Percentiles rank a stretch among this genome's conserved stretches.
Evolutionary conservation across 2,329 filamentous ascomycete genomes (phyloP).

Genomic region (Exserohilum turcica): DNA sequence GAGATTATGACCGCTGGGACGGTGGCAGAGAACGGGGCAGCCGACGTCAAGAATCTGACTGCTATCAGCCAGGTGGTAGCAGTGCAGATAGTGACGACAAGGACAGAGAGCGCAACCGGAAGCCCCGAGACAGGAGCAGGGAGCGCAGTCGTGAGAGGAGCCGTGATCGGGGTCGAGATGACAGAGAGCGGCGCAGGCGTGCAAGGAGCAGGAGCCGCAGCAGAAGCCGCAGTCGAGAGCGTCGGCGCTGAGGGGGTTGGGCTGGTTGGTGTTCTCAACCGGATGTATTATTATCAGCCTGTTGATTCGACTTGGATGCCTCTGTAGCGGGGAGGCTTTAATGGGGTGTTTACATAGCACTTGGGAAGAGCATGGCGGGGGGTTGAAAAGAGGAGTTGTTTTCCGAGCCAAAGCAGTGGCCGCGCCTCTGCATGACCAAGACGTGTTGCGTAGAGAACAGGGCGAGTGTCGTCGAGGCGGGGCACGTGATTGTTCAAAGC

Average conservation of each 20-base stretch:
- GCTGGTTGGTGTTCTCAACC: background rate
- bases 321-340: too few species aligned
- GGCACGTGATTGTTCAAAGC: too few species aligned
- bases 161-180: slow-evolving; percentile 11
- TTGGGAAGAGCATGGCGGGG: too few species aligned
- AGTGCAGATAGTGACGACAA: slow-evolving; percentile 21
- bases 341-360: too few species aligned
- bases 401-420: too few species aligned
- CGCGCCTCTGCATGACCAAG: too few species aligned
- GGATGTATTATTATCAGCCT: slow-evolving; percentile 7
- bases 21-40: slow-evolving; percentile 28
- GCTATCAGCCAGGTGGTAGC: slow-evolving; percentile 35
- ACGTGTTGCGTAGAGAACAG: too few species aligned
- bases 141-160: slow-evolving; percentile 15
- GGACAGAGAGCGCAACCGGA: slow-evolving; percentile 26
- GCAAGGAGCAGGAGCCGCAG: background rate
- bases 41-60: slow-evolving; percentile 37
- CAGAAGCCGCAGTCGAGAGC: slow-evolving; percentile 25
- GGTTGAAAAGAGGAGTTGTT: too few species aligned
- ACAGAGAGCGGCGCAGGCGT: slow-evolving; percentile 23
- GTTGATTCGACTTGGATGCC: background rate
- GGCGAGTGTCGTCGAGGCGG: background rate
- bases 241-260: slow-evolving; percentile 16
- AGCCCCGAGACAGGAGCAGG: slow-evolving; percentile 34
- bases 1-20: slow-evolving; percentile 50